These are phyloP conservation scores for Colletotrichum musicola DNA, from an alignment of 2,329 filamentous ascomycete species.

Conservation along the genomic window DNA sequence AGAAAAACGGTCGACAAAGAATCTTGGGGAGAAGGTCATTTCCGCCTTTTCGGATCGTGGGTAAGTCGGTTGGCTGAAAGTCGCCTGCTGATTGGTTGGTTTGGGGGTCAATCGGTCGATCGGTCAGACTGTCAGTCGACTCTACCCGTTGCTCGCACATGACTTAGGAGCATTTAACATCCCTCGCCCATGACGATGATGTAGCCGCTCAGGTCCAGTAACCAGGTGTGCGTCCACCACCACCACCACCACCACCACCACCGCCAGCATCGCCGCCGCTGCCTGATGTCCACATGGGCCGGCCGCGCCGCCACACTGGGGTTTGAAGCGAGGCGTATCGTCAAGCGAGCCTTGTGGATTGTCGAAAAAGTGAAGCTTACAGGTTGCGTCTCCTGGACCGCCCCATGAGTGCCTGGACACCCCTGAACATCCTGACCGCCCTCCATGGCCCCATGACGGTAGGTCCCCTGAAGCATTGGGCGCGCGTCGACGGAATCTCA, in stretches of 20 bases:
- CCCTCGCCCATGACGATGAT: constrained; percentile 28
- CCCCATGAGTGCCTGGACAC: constrained; percentile 19
- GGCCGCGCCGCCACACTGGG: constrained; percentile 19
- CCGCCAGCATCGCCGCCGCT: constrained; percentile 11
- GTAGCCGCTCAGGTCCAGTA: constrained; percentile 33
- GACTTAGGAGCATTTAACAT: constrained; percentile 23
- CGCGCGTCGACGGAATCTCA: constrained; percentile 1
- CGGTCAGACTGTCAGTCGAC: constrained; percentile 16
- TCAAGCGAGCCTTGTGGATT: not conserved
- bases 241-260: constrained; percentile 26
- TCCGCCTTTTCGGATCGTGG: constrained; percentile 8
- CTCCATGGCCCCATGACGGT: constrained; percentile 12
- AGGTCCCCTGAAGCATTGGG: not conserved
- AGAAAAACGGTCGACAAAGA: constrained; percentile 20
- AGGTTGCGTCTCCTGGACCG: constrained; percentile 13
- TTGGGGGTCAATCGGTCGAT: constrained; percentile 14
- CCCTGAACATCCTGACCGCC: constrained; percentile 21
- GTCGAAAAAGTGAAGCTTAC: not conserved
- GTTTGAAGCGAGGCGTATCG: constrained; percentile 9
- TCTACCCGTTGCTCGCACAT: constrained; percentile 16
- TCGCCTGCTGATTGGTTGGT: constrained; percentile 18
- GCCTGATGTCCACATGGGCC: constrained; percentile 21
- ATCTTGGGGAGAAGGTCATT: constrained; percentile 16
- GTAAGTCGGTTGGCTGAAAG: not conserved
- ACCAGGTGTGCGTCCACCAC: constrained; percentile 35